Evolutionary conservation across 495 filamentous ascomycete species (phyloP).

Genomic region (Lasiosphaeria hispida): DNA sequence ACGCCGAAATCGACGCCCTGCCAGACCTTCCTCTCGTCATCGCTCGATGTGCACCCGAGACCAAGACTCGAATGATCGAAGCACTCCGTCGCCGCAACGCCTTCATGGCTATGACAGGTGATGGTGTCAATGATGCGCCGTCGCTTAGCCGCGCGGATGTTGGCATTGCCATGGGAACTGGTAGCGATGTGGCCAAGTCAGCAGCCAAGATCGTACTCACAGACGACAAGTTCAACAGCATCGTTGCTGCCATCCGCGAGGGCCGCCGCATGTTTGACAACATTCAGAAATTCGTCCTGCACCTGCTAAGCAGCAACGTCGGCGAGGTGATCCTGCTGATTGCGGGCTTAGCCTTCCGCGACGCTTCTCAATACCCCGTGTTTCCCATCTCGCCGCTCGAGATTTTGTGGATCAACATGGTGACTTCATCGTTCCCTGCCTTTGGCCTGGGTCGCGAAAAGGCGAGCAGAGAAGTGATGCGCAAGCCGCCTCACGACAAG

Average conservation of each 20-base stretch:
- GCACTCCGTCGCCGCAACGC: constrained; percentile 60
- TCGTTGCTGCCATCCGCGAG: constrained; percentile 71
- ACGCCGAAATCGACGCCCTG: constrained; percentile 57
- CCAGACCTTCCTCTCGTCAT: constrained; percentile 62
- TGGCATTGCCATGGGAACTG: constrained; percentile 83
- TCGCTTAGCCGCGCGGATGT: constrained; percentile 76
- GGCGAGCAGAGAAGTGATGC: constrained; percentile 65
- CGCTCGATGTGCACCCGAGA: constrained; percentile 63
- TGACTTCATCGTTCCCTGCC: constrained; percentile 72
- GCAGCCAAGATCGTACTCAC: constrained; percentile 85
- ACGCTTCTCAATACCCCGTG: constrained; percentile 59
- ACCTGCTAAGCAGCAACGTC: constrained; percentile 70
- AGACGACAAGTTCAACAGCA: constrained; percentile 84
- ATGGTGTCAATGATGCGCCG: constrained; percentile 85
- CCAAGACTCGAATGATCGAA: constrained; percentile 68
- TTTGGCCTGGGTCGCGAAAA: constrained; percentile 72
- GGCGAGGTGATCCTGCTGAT: constrained; percentile 71
- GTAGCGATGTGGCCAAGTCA: constrained; percentile 87
- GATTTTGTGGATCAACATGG: constrained; percentile 77
- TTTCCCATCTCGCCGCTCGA: constrained; percentile 74
- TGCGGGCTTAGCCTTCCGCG: constrained; percentile 70
- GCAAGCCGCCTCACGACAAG: constrained; percentile 66
- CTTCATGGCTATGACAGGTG: constrained; percentile 66
- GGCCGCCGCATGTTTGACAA: constrained; percentile 75
- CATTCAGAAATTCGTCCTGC: constrained; percentile 79